Evolutionary conservation across 148 eudicot species (phyloP).

Genomic region (Rhododendron ferrugineum): DNA sequence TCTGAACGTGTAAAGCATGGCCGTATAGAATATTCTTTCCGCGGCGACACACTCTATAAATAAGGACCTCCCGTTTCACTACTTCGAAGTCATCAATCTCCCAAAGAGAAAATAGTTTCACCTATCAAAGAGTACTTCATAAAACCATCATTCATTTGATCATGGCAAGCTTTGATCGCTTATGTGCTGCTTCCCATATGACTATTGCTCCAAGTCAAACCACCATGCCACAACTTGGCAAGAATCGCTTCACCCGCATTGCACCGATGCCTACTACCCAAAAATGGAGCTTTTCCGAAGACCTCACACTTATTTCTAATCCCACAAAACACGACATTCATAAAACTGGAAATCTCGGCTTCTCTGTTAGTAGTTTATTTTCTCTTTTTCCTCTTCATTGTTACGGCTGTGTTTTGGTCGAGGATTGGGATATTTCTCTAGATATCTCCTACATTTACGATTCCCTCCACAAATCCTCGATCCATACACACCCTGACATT

Average conservation of each 20-base stretch:
- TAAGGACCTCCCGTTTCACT: not conserved
- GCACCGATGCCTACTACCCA: not conserved
- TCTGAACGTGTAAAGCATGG: not conserved
- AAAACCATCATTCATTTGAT: not conserved
- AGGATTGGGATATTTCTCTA: not conserved
- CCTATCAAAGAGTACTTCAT: not conserved
- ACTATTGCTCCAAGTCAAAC: not conserved
- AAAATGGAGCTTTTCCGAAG: not conserved
- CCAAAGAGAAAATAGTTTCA: not conserved
- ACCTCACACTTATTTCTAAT: not conserved
- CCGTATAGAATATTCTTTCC: not conserved
- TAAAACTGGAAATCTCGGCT: not conserved
- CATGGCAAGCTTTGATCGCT: not conserved
- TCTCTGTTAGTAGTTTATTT: not conserved
- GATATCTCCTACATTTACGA: slow-evolving; percentile 16
- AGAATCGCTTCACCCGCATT: not conserved
- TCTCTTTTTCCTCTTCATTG: not conserved
- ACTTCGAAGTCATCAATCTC: not conserved
- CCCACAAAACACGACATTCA: not conserved
- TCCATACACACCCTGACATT: not conserved
- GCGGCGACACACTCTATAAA: not conserved
- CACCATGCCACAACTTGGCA: not conserved
- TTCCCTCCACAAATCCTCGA: not conserved
- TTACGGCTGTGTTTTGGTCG: not conserved
- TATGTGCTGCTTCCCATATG: not conserved